These are phyloP conservation scores for Neocatenulostroma microsporum DNA, from an alignment of 2,329 filamentous ascomycete species.

Conservation along the genomic window DNA sequence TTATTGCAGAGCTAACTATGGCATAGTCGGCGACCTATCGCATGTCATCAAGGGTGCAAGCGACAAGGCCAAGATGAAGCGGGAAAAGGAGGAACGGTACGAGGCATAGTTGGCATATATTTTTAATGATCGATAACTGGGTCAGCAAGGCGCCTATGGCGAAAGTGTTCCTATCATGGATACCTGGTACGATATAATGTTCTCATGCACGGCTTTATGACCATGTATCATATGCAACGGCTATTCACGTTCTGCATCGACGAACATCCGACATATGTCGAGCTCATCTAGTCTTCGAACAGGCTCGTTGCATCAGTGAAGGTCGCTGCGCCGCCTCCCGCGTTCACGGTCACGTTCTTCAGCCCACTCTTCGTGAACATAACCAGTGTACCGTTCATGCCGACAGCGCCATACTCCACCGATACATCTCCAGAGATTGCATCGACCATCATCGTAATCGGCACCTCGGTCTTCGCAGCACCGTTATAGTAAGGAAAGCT, in stretches of 20 bases:
- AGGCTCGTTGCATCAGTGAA: no score
- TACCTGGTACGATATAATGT: no score
- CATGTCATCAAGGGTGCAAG: conserved; percentile 38
- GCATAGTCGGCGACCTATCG: conserved; percentile 39
- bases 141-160: background rate
- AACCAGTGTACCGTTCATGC: background rate
- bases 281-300: no score
- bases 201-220: no score
- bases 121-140: background rate
- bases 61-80: conserved; percentile 22
- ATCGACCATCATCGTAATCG: background rate
- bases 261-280: no score
- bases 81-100: no score
- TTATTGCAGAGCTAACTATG: conserved; percentile 7
- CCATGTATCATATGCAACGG: no score
- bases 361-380: background rate
- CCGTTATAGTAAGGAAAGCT: conserved; percentile 23
- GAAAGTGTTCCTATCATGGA: background rate
- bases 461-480: conserved; percentile 7
- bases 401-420: background rate
- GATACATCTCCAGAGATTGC: background rate
- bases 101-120: no score
- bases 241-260: no score
- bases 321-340: background rate
- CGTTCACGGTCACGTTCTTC: background rate